Evolutionary conservation across 2,329 filamentous ascomycete genomes (phyloP).

Genomic region (Arthrobotrys pseudoclavata): DNA sequence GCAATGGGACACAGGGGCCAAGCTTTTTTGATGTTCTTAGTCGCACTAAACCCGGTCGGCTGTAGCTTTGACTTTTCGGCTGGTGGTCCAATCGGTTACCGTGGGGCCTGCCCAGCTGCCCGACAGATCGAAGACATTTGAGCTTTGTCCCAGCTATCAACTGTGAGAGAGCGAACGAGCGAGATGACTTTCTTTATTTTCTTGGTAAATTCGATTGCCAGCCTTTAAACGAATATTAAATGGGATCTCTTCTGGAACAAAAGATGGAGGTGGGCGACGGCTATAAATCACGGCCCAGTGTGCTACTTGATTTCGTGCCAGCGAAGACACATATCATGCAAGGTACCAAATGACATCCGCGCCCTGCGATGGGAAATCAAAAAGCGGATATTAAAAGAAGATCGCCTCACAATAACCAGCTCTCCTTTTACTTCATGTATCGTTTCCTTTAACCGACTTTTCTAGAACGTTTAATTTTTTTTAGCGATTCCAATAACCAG

Average conservation of each 20-base stretch:
- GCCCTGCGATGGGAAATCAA: neutral
- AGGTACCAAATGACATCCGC: constrained; percentile 8
- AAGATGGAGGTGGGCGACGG: neutral
- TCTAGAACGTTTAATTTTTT: neutral
- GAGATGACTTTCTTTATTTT: neutral
- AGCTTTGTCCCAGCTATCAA: neutral
- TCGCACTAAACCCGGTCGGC: constrained; percentile 12
- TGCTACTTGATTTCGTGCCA: neutral
- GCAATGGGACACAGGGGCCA: neutral
- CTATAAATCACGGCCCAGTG: neutral
- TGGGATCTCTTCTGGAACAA: neutral
- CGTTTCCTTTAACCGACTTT: constrained; percentile 10
- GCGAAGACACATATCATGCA: neutral
- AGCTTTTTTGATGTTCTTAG: constrained; percentile 22
- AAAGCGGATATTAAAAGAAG: neutral
- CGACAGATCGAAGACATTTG: constrained; percentile 14
- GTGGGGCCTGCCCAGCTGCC: neutral
- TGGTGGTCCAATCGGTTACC: constrained; percentile 40
- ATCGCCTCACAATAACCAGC: neutral
- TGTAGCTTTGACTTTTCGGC: constrained; percentile 19
- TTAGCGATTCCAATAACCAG: neutral
- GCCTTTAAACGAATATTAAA: neutral
- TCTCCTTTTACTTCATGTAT: neutral
- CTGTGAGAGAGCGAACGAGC: neutral
- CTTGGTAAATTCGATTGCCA: neutral